phyloP scores from a whole-genome alignment of 1,284 basidiomycete genomes.

The Marasmius fiardii region DNA sequence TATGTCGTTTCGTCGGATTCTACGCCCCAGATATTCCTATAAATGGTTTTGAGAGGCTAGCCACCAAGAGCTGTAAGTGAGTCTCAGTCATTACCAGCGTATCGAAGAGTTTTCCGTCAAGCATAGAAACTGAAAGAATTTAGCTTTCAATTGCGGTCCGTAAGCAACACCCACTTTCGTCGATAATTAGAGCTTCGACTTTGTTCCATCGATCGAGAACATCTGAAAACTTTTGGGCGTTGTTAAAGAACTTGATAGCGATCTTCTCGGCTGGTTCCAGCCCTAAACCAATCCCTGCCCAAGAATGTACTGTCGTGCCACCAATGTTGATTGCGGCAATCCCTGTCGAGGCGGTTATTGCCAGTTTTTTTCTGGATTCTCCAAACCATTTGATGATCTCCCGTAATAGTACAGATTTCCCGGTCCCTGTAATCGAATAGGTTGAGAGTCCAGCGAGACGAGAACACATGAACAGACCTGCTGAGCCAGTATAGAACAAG shows the following conservation, averaged over 20 bases:
- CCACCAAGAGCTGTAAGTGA: background rate
- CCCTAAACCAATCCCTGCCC: constrained; percentile 85
- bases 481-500: constrained; percentile 83
- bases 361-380: constrained; percentile 56
- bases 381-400: constrained; percentile 74
- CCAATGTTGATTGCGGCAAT: constrained; percentile 93
- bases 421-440: constrained; percentile 59
- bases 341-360: constrained; percentile 89
- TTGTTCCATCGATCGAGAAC: constrained; percentile 60
- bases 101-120: constrained; percentile 86
- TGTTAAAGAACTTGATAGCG: constrained; percentile 60
- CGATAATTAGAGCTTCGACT: constrained; percentile 82
- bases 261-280: constrained; percentile 49
- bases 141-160: background rate
- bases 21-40: constrained; percentile 55
- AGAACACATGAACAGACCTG: constrained; percentile 40
- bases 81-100: constrained; percentile 52
- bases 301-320: constrained; percentile 88
- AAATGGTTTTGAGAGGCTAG: background rate
- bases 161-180: constrained; percentile 66
- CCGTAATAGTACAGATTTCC: constrained; percentile 87
- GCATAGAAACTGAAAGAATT: constrained; percentile 75
- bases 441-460: background rate
- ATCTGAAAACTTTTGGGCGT: constrained; percentile 58
- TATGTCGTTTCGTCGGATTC: constrained; percentile 48